Evolutionary conservation across 352 stramenopile species (phyloP).

Genomic region (Stramenopiles sp.): DNA sequence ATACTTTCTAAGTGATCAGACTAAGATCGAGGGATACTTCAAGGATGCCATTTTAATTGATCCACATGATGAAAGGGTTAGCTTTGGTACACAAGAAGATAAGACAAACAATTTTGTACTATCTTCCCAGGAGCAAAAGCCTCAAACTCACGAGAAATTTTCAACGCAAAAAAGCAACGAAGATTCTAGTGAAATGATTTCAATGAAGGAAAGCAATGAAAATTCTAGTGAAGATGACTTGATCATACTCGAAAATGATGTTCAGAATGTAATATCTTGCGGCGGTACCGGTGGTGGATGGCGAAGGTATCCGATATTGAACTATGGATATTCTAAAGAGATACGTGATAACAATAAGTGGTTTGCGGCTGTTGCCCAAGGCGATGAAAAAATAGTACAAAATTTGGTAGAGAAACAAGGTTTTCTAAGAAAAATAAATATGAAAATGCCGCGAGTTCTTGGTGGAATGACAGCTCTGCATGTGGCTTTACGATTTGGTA

Average conservation of each 20-base stretch:
- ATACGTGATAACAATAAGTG: neutral
- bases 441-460: neutral
- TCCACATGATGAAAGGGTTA: too few relatives aligned
- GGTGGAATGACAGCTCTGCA: neutral
- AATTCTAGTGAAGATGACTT: too few relatives aligned
- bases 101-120: too few relatives aligned
- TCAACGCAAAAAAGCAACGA: too few relatives aligned
- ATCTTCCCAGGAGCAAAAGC: too few relatives aligned
- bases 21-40: neutral
- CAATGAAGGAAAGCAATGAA: too few relatives aligned
- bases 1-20: neutral
- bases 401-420: neutral
- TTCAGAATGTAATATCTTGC: too few relatives aligned
- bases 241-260: neutral
- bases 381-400: neutral
- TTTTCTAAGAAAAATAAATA: neutral
- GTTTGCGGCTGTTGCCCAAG: neutral
- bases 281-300: too few relatives aligned
- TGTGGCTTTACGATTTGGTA: neutral
- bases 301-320: neutral
- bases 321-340: neutral
- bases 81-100: too few relatives aligned
- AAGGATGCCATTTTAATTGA: slow-evolving; percentile 3
- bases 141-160: too few relatives aligned
- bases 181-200: too few relatives aligned